Conservation (phyloP, 106 monocot species). For the Acorus calamus region DNA sequence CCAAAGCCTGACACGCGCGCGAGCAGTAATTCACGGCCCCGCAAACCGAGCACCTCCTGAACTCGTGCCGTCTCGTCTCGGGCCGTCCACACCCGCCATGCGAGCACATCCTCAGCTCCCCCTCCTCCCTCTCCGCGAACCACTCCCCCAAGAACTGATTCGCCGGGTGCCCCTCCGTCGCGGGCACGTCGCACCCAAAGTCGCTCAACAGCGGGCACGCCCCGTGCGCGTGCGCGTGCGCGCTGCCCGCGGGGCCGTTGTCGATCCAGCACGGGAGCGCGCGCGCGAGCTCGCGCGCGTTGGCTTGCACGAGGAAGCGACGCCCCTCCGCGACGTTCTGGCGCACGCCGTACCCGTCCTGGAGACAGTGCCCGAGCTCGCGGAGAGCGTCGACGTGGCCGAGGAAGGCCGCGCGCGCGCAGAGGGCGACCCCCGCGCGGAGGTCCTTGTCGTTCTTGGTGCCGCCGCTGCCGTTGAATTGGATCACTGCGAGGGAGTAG, state of each 20-base stretch:
- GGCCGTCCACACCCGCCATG: constrained; percentile 43
- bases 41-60: constrained; percentile 58
- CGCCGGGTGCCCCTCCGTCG: constrained; percentile 43
- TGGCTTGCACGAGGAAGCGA: constrained; percentile 45
- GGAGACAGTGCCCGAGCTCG: constrained; percentile 82
- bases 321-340: constrained; percentile 39
- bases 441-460: constrained; percentile 53
- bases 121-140: constrained; percentile 24
- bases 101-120: constrained; percentile 39
- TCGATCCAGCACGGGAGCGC: background rate
- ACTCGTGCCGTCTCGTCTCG: constrained; percentile 59
- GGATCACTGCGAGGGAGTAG: constrained; percentile 52
- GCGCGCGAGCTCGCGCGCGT: constrained; percentile 27
- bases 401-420: constrained; percentile 50
- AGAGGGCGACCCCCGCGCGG: constrained; percentile 55
- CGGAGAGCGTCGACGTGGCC: constrained; percentile 78
- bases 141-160: constrained; percentile 68
- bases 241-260: too few relatives aligned
- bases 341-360: constrained; percentile 70
- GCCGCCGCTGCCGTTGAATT: constrained; percentile 75
- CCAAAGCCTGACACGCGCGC: constrained; percentile 53
- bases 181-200: constrained; percentile 42
- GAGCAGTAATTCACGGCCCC: constrained; percentile 55
- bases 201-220: constrained; percentile 27
- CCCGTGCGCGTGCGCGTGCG: background rate